Evolutionary conservation across 1,139 yeast species (phyloP).

Genomic region (Debaryomyces sp.): DNA sequence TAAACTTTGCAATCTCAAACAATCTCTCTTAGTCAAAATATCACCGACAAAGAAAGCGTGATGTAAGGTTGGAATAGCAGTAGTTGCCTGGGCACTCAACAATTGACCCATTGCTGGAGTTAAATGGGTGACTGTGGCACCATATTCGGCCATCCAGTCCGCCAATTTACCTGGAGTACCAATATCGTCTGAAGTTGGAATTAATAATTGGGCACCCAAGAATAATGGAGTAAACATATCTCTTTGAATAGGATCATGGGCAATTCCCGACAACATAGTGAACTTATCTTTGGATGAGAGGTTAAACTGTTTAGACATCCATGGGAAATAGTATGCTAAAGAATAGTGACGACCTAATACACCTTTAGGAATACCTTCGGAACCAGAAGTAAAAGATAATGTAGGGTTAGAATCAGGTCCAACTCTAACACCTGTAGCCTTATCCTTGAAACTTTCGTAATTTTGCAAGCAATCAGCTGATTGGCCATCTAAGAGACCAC

Average conservation of each 20-base stretch:
- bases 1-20: constrained; percentile 85
- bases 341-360: constrained; percentile 97
- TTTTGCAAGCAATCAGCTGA: constrained; percentile 53
- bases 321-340: constrained; percentile 93
- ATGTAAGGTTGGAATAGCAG: constrained; percentile 81
- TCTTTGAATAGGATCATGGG: constrained; percentile 98
- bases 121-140: constrained; percentile 94
- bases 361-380: constrained; percentile 98
- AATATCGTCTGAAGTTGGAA: constrained; percentile 95
- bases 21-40: constrained; percentile 94
- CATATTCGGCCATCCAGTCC: constrained; percentile 92
- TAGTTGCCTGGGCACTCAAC: constrained; percentile 93
- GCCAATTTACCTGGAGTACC: constrained; percentile 98
- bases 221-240: constrained; percentile 98
- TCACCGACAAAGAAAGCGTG: constrained; percentile 99
- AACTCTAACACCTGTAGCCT: constrained; percentile 84
- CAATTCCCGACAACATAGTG: constrained; percentile 98
- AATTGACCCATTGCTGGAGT: constrained; percentile 99
- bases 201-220: constrained; percentile 88
- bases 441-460: constrained; percentile 47
- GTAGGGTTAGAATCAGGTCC: constrained; percentile 99
- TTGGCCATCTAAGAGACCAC: constrained; percentile 45
- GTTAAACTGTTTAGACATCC: constrained; percentile 92
- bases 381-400: constrained; percentile 94
- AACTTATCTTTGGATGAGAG: constrained; percentile 80